A percentile compares a stretch with the other conserved stretches of the same genome.
These are phyloP conservation scores for Solanum corneliomulleri DNA, from an alignment of 257 asterid species.

Conservation along the genomic window DNA sequence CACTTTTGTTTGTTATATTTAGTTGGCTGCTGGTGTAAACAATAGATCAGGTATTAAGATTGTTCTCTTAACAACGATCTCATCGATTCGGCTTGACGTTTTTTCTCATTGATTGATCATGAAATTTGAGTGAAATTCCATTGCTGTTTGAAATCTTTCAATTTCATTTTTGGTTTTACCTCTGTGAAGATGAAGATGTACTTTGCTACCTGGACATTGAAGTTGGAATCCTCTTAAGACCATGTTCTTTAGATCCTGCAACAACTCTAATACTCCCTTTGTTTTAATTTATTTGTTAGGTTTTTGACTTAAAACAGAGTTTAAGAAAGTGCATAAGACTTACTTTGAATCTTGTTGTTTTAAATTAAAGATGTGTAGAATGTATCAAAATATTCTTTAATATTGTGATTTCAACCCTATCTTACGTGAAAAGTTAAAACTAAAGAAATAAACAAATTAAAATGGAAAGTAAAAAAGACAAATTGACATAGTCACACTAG, in stretches of 20 bases:
- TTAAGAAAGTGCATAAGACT: not conserved
- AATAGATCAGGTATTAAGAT: not conserved
- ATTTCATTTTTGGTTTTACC: not conserved
- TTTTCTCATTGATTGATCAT: not conserved
- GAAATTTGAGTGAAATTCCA: too few species aligned
- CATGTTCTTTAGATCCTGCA: not conserved
- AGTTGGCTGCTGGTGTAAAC: not conserved
- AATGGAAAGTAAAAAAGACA: too few species aligned
- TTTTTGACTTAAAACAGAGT: not conserved
- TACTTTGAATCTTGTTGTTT: too few species aligned
- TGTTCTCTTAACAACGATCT: not conserved
- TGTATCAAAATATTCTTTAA: too few species aligned
- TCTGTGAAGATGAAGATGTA: not conserved
- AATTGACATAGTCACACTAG: not conserved
- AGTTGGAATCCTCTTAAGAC: not conserved
- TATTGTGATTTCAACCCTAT: not conserved
- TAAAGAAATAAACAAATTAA: not conserved
- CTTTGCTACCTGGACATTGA: not conserved
- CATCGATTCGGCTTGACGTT: not conserved
- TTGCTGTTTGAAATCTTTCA: not conserved
- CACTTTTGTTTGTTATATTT: not conserved
- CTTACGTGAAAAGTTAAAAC: too few species aligned
- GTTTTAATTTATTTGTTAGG: too few species aligned
- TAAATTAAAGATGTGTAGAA: too few species aligned
- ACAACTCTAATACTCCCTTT: not conserved